phyloP scores from a whole-genome alignment of 352 stramenopile genomes.

The Phytopythium oedochilum region DNA sequence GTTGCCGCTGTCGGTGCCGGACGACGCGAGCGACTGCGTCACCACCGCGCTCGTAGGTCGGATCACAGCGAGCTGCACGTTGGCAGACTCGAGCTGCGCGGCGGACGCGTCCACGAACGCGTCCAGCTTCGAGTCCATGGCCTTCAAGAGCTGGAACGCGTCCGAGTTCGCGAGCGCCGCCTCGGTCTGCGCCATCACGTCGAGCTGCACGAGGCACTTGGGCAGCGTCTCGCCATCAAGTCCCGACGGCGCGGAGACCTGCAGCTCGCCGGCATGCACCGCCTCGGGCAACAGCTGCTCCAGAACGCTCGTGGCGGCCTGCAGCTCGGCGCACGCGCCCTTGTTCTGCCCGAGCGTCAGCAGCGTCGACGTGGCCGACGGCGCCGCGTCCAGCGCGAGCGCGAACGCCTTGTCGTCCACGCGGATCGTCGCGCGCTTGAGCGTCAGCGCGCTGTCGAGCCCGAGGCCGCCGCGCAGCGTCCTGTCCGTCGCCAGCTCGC shows the following conservation, averaged over 20 bases:
- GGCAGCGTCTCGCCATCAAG: not conserved
- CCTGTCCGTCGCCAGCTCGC: slow-evolving; percentile 13
- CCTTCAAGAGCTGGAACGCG: slow-evolving; percentile 33
- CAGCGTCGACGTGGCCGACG: slow-evolving; percentile 9
- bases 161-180: slow-evolving; percentile 2
- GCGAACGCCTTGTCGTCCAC: slow-evolving; percentile 21
- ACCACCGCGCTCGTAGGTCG: slow-evolving; percentile 2
- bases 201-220: slow-evolving; percentile 18
- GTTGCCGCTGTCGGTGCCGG: not conserved
- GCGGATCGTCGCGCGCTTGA: slow-evolving; percentile 7
- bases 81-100: slow-evolving; percentile 18
- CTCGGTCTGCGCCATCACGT: slow-evolving; percentile 13
- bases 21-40: not conserved
- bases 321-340: slow-evolving; percentile 20
- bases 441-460: not conserved
- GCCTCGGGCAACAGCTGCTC: slow-evolving; percentile 12
- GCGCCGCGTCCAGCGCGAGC: slow-evolving; percentile 13
- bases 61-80: slow-evolving; percentile 27
- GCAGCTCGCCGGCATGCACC: slow-evolving; percentile 17
- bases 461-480: slow-evolving; percentile 4
- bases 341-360: slow-evolving; percentile 19
- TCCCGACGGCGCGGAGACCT: slow-evolving; percentile 12
- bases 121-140: slow-evolving; percentile 35
- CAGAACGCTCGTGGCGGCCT: slow-evolving; percentile 5
- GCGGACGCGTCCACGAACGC: slow-evolving; percentile 25